Conservation (phyloP, 2,329 filamentous ascomycete species). For the Ophiostoma piceae region DNA sequence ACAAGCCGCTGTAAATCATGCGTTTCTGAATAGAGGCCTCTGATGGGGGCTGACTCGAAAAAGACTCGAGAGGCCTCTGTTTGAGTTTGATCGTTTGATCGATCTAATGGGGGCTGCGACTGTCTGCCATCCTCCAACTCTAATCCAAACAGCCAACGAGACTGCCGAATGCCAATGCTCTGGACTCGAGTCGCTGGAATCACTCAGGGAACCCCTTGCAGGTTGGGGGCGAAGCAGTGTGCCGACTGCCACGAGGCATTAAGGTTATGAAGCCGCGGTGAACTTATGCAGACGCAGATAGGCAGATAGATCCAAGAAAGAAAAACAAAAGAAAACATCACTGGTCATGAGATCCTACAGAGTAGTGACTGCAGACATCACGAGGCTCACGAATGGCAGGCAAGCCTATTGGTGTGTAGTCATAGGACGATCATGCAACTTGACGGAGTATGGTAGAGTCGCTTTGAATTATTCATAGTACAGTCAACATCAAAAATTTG, state of each 20-base stretch:
- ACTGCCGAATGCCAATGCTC: not conserved
- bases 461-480: not conserved
- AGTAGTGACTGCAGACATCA: constrained; percentile 2
- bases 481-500: not conserved
- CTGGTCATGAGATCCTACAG: not conserved
- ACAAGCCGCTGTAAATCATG: not conserved
- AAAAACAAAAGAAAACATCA: too few relatives aligned
- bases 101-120: not conserved
- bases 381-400: not conserved
- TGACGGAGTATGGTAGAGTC: not conserved
- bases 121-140: too few relatives aligned
- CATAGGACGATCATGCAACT: constrained; percentile 4
- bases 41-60: not conserved
- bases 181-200: not conserved
- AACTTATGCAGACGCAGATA: not conserved
- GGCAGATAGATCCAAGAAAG: not conserved
- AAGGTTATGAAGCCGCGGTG: not conserved
- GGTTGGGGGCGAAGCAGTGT: constrained; percentile 5
- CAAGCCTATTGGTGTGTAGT: not conserved
- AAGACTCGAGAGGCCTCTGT: not conserved
- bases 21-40: not conserved
- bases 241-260: not conserved
- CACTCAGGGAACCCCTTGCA: not conserved
- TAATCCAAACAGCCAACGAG: too few relatives aligned
- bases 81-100: too few relatives aligned